These are phyloP conservation scores for Pseudopithomyces chartarum DNA, from an alignment of 2,329 filamentous ascomycete species.

Conservation along the genomic window DNA sequence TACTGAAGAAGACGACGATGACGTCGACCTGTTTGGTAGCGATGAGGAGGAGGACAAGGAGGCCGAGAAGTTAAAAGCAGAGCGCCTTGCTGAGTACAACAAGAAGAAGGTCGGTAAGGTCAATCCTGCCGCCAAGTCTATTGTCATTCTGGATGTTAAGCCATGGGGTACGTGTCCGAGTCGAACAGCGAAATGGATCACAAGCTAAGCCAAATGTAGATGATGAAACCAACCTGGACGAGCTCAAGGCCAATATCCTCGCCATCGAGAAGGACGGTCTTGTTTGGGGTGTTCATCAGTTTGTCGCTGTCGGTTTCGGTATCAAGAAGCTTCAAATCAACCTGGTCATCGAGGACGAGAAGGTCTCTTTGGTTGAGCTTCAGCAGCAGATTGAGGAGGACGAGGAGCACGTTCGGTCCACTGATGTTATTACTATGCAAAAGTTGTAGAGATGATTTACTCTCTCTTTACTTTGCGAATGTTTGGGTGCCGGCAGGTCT, in stretches of 20 bases:
- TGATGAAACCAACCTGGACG: slow-evolving; percentile 86
- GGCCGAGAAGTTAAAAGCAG: slow-evolving; percentile 81
- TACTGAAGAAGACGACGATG: slow-evolving; percentile 70
- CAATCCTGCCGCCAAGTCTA: slow-evolving; percentile 92
- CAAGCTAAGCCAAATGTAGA: slow-evolving; percentile 94
- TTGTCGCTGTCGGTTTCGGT: slow-evolving; percentile 91
- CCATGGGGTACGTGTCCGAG: no score
- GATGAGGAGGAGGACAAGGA: slow-evolving; percentile 79
- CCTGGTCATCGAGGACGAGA: slow-evolving; percentile 96
- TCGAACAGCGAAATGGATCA: slow-evolving; percentile 46
- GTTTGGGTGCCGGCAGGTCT: slow-evolving; percentile 16
- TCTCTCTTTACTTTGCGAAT: slow-evolving; percentile 3
- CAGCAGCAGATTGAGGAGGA: slow-evolving; percentile 83
- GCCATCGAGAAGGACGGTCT: slow-evolving; percentile 90
- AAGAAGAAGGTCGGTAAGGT: slow-evolving; percentile 95
- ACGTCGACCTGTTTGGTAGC: slow-evolving; percentile 85
- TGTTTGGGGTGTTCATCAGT: slow-evolving; percentile 90
- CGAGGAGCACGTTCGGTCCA: slow-evolving; percentile 96
- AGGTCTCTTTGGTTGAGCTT: slow-evolving; percentile 85
- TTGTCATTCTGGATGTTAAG: slow-evolving; percentile 66
- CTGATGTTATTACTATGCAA: slow-evolving; percentile 73
- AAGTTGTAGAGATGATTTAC: slow-evolving; percentile 41
- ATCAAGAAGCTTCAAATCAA: slow-evolving; percentile 99
- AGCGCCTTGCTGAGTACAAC: slow-evolving; percentile 89
- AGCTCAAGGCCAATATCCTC: slow-evolving; percentile 80